A percentile compares a stretch with the other conserved stretches of the same genome.
phyloP scores from a whole-genome alignment of 805 yeast species.

The Cyberlindnera mississippiensis region DNA sequence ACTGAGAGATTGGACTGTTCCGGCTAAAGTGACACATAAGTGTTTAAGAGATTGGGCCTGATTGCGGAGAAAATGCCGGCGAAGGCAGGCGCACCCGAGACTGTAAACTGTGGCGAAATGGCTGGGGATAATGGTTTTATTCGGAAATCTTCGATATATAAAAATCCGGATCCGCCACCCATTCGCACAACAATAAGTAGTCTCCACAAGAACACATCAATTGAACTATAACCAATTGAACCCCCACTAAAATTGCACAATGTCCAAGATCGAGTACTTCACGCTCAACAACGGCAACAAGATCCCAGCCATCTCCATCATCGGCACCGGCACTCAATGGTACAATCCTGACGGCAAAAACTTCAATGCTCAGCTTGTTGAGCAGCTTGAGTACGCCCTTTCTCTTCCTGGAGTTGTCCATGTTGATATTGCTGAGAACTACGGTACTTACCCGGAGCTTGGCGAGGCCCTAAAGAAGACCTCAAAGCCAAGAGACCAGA shows the following conservation, averaged over 20 bases:
- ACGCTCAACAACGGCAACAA: constrained; percentile 34
- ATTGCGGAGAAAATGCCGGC: too few species aligned
- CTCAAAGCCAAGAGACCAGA: constrained; percentile 42
- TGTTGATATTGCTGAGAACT: constrained; percentile 56
- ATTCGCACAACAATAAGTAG: too few species aligned
- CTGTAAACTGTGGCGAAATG: too few species aligned
- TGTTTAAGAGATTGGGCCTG: too few species aligned
- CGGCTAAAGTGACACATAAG: too few species aligned
- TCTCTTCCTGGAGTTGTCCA: constrained; percentile 47
- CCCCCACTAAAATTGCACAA: too few species aligned
- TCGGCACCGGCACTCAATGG: constrained; percentile 64
- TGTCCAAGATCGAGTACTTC: constrained; percentile 18
- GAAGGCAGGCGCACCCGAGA: too few species aligned
- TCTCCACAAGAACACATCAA: too few species aligned
- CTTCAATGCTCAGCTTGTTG: constrained; percentile 32
- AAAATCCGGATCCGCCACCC: too few species aligned
- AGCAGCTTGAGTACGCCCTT: constrained; percentile 30
- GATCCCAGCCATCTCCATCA: constrained; percentile 45
- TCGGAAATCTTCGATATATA: too few species aligned
- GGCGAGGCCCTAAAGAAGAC: constrained; percentile 42
- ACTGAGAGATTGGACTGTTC: too few species aligned
- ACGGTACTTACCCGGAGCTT: constrained; percentile 50
- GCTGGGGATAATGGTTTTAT: too few species aligned
- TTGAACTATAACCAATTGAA: constrained; percentile 1
- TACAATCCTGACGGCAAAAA: constrained; percentile 29